These are phyloP conservation scores for Eucalyptus dawsonii DNA, from an alignment of 345 rosid genomes.

Conservation along the genomic window DNA sequence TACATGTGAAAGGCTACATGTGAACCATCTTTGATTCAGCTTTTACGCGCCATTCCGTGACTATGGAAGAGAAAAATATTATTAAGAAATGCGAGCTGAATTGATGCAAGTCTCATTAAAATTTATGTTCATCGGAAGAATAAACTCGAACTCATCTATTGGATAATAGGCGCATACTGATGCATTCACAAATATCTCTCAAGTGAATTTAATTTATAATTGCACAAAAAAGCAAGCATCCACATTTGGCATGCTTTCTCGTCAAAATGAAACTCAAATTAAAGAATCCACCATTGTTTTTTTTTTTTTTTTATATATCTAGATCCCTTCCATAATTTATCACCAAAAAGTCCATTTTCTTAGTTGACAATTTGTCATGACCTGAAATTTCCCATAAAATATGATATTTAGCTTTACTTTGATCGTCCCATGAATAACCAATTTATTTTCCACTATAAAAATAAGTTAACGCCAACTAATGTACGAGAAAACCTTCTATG, in stretches of 20 bases:
- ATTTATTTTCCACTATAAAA: neutral
- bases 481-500: neutral
- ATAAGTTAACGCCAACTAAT: neutral
- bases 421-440: neutral
- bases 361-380: neutral
- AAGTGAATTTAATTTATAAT: neutral
- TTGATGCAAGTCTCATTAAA: neutral
- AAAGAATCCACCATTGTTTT: neutral
- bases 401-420: neutral
- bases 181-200: neutral
- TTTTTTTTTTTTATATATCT: too few relatives aligned
- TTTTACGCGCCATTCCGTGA: neutral
- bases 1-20: neutral
- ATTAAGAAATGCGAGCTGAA: neutral
- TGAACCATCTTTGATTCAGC: neutral
- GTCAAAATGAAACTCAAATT: neutral
- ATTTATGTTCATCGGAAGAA: neutral
- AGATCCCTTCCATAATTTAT: too few relatives aligned
- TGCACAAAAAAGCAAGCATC: neutral
- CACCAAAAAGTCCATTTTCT: too few relatives aligned
- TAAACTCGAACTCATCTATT: neutral
- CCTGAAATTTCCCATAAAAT: neutral
- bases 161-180: accelerated
- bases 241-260: neutral
- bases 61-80: neutral